A percentile compares a stretch with the other conserved stretches of the same genome.
Conservation (phyloP, 257 asterid genomes). For the Fraxinus americana region DNA sequence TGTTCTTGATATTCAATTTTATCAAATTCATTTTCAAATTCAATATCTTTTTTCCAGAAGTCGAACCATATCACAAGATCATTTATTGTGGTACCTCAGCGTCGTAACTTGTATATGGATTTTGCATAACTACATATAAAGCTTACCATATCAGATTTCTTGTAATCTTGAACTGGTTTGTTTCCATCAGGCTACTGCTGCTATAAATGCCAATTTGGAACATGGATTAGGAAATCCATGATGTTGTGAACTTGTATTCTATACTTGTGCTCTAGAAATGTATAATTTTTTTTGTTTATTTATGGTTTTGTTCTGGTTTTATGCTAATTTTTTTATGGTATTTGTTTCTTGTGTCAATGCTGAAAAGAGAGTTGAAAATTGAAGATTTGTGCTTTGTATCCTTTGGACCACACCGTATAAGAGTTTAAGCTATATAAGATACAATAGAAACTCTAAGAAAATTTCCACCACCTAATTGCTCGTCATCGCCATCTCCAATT, state of each 20-base stretch:
- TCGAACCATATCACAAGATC: background rate
- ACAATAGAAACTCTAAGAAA: background rate
- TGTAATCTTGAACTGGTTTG: background rate
- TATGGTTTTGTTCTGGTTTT: background rate
- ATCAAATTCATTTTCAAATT: no score
- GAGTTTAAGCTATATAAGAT: background rate
- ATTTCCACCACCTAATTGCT: no score
- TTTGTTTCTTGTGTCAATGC: background rate
- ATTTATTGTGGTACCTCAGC: background rate
- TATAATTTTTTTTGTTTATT: background rate
- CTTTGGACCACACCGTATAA: background rate
- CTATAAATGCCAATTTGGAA: constrained; percentile 8
- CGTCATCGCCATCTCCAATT: no score
- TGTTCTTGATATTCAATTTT: no score
- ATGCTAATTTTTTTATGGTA: background rate
- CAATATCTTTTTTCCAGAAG: background rate
- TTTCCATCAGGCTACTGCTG: background rate
- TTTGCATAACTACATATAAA: constrained; percentile 7
- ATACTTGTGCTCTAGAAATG: constrained; percentile 24
- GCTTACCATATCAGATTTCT: background rate
- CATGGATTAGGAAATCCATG: constrained; percentile 21
- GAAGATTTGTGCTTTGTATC: background rate
- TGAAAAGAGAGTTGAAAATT: background rate
- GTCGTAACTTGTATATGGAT: background rate
- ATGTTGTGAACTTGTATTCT: constrained; percentile 20